phyloP scores from a whole-genome alignment of 148 eudicot genomes.

The Vaccinium darrowii region DNA sequence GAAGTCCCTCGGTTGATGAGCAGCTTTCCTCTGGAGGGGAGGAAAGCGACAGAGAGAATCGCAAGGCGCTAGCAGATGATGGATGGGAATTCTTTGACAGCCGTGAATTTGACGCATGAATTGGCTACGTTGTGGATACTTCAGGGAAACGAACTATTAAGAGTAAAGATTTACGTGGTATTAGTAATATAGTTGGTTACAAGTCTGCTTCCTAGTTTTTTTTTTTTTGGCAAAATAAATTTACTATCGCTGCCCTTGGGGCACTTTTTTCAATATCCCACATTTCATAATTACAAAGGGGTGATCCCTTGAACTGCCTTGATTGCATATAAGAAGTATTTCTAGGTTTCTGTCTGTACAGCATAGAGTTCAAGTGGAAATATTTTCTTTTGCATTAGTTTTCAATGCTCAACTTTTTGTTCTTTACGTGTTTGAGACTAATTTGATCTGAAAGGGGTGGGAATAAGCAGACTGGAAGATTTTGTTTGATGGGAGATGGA shows the following conservation, averaged over 20 bases:
- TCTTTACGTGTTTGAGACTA: neutral
- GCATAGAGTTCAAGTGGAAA: neutral
- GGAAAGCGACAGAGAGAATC: slow-evolving; percentile 17
- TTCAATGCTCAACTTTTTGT: neutral
- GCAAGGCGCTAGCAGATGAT: slow-evolving; percentile 45
- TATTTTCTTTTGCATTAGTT: neutral
- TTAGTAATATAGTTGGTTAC: neutral
- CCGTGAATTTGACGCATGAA: slow-evolving; percentile 10
- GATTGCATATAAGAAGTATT: neutral
- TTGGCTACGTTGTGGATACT: neutral
- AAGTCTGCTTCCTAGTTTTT: neutral
- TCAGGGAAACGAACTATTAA: neutral
- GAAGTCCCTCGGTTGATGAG: slow-evolving; percentile 22
- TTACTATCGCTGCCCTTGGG: neutral
- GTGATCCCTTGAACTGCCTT: neutral
- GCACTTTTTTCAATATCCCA: neutral
- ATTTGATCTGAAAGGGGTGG: neutral
- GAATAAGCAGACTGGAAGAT: neutral
- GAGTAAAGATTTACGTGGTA: neutral
- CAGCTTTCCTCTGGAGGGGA: slow-evolving; percentile 25
- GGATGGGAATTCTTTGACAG: slow-evolving; percentile 71
- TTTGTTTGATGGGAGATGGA: neutral
- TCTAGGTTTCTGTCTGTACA: neutral
- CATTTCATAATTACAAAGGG: neutral
- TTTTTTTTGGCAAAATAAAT: neutral